These are phyloP conservation scores for Erysimum cheiri DNA, from an alignment of 441 rosid genomes.

Conservation along the genomic window DNA sequence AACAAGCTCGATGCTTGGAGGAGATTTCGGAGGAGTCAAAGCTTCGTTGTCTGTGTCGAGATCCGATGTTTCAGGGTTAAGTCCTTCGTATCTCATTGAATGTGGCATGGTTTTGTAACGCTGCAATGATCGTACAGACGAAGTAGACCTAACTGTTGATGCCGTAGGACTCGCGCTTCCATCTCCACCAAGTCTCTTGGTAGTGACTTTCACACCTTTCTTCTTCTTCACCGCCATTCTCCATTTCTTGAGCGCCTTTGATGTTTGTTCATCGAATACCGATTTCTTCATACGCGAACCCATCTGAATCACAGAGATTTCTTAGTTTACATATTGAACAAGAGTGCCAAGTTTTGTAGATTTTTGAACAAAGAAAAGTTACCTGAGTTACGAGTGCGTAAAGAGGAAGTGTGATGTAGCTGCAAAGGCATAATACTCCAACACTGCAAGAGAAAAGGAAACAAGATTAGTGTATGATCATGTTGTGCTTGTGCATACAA, in stretches of 20 bases:
- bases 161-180: slow-evolving; percentile 47
- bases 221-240: slow-evolving; percentile 76
- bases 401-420: slow-evolving; percentile 95
- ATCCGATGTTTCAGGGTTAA: slow-evolving; percentile 63
- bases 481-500: not conserved
- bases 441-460: slow-evolving; percentile 50
- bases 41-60: slow-evolving; percentile 68
- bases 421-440: slow-evolving; percentile 67
- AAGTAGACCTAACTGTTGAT: slow-evolving; percentile 45
- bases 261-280: slow-evolving; percentile 90
- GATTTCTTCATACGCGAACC: slow-evolving; percentile 88
- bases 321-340: not conserved
- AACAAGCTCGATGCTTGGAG: slow-evolving; percentile 46
- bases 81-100: slow-evolving; percentile 56
- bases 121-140: slow-evolving; percentile 50
- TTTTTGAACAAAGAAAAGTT: not conserved
- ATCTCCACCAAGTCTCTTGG: slow-evolving; percentile 56
- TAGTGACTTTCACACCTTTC: slow-evolving; percentile 54
- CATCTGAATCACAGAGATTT: slow-evolving; percentile 57
- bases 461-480: not conserved
- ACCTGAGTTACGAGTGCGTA: slow-evolving; percentile 98
- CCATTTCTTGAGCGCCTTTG: slow-evolving; percentile 90
- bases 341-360: not conserved
- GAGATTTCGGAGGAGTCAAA: slow-evolving; percentile 43
- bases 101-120: slow-evolving; percentile 89